phyloP scores from a whole-genome alignment of 1,284 basidiomycete species.

The Trichosporon coremiiforme region DNA sequence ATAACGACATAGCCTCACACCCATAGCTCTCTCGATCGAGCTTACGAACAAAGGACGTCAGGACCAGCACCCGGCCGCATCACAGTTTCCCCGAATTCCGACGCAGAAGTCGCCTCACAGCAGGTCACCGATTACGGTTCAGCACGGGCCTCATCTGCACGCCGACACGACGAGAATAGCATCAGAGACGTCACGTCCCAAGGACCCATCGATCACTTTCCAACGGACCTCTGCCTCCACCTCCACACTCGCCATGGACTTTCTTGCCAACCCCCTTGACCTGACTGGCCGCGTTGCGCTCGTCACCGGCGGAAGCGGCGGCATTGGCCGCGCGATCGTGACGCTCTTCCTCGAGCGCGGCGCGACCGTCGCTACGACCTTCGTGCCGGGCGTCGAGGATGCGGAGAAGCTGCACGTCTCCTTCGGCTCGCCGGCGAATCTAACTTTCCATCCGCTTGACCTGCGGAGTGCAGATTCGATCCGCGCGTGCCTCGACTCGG shows the following conservation, averaged over 20 bases:
- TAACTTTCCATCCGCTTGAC: neutral
- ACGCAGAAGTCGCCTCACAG: too few relatives aligned
- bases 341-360: neutral
- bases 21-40: too few relatives aligned
- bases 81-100: neutral
- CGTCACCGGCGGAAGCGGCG: neutral
- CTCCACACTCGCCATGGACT: neutral
- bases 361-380: neutral
- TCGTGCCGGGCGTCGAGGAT: conserved; percentile 3
- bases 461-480: conserved; percentile 3
- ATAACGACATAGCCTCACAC: neutral
- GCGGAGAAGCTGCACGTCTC: neutral
- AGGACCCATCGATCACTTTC: too few relatives aligned
- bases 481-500: neutral
- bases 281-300: conserved; percentile 5
- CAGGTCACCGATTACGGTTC: too few relatives aligned
- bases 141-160: neutral
- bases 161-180: neutral
- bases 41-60: too few relatives aligned
- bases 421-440: neutral
- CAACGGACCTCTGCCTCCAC: too few relatives aligned
- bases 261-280: neutral
- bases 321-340: neutral
- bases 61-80: too few relatives aligned
- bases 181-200: neutral